A percentile compares a stretch with the other conserved stretches of the same genome.
Conservation (phyloP, 2,329 filamentous ascomycete genomes). For the Trematosphaeria pertusa region DNA sequence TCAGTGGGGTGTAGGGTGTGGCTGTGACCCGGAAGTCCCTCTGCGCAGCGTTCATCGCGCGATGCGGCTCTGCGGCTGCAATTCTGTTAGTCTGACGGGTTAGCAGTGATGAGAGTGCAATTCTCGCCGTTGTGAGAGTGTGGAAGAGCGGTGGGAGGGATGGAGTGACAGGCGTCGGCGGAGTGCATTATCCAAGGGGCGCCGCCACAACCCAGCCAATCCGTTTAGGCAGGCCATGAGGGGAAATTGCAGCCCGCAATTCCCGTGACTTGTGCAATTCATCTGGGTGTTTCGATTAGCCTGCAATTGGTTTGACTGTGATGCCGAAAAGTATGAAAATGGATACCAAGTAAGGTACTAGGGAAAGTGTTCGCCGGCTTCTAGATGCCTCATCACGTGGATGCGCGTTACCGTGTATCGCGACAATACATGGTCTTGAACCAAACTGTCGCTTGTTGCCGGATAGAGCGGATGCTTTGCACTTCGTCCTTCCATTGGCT, state of each 20-base stretch:
- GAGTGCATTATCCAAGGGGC: constrained; percentile 31
- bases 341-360: too few relatives aligned
- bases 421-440: too few relatives aligned
- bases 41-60: constrained; percentile 24
- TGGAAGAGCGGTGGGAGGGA: constrained; percentile 29
- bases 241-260: constrained; percentile 11
- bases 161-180: constrained; percentile 26
- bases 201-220: constrained; percentile 30
- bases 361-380: too few relatives aligned
- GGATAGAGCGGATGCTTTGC: too few relatives aligned
- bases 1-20: constrained; percentile 27
- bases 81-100: constrained; percentile 25
- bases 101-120: constrained; percentile 34
- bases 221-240: constrained; percentile 22
- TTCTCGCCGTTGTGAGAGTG: constrained; percentile 19
- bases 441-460: too few relatives aligned
- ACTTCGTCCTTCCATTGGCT: too few relatives aligned
- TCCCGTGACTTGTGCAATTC: constrained; percentile 7
- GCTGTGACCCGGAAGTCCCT: constrained; percentile 25
- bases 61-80: constrained; percentile 26
- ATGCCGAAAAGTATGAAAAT: too few relatives aligned
- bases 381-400: too few relatives aligned
- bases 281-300: neutral
- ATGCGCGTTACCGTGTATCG: neutral
- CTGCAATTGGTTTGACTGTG: neutral